Evolutionary conservation across 2,329 filamentous ascomycete species (phyloP), one percentile per base, ranked within the genome.

Genomic region (Penicillium hordei): DNA sequence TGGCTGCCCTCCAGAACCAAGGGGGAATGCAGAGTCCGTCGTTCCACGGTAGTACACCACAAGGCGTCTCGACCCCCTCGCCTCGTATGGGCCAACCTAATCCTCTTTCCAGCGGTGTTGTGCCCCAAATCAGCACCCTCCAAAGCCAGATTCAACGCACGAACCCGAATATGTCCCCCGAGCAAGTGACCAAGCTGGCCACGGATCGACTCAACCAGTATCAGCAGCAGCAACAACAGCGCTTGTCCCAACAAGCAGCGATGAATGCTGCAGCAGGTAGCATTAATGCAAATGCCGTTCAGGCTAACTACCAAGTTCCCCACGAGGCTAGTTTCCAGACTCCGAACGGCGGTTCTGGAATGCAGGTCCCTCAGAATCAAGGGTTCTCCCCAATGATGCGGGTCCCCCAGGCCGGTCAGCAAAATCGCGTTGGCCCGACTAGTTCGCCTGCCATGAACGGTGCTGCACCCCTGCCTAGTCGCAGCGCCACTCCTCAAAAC

Each of bases 81-180:
- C 79, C 79, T 53, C 78, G 77, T 17, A 75, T 80, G 70, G 72
- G 71, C 19, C 78, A 79, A 52, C 76, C 80, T 3, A 81, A 81
- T 61, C 73, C 79, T 53, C 75, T 84, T 43, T 82, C 79, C 23
- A 82, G 76, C 48, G 81, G 81, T 23, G 79, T 82, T 63, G 78
- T 84, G 44, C 82, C 83, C 15, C 79, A 80, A 9, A 81, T 86
- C 57, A 82, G 79, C 55, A 79, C 77, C 57, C 78, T 84, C 54
- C 77, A 80, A 58, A 81, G 78, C 59, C 79, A 82, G 39, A 77
- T 85, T 17, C 79, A 82, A 61, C 74, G 74, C 53, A 79, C 71
- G 62, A 78, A 83, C 61, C 83, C 83, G 1, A 77, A 78, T 54
- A 72, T 83, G 60, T 74, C 81, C 1, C 76, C 79, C 4, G 83